Conservation (phyloP, 148 eudicot species). For the Nyssa sinensis region DNA sequence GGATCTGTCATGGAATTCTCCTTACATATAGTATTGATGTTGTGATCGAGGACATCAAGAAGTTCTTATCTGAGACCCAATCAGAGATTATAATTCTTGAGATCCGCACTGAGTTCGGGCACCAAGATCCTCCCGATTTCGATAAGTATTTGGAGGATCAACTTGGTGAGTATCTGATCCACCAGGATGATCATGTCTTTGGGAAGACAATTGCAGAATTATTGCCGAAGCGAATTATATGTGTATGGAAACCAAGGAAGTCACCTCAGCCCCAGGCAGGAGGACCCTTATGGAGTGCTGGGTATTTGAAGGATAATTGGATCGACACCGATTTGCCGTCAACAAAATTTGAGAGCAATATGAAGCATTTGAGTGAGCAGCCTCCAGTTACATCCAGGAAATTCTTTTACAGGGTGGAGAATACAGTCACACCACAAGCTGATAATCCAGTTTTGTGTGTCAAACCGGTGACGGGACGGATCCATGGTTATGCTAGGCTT, state of each 20-base stretch:
- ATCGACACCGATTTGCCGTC: constrained; percentile 83
- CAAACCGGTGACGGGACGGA: constrained; percentile 73
- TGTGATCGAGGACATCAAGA: constrained; percentile 63
- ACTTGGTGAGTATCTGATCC: constrained; percentile 71
- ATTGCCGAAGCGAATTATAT: constrained; percentile 72
- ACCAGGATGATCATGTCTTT: constrained; percentile 76
- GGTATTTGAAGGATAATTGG: constrained; percentile 84
- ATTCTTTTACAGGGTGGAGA: constrained; percentile 83
- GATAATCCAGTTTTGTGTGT: constrained; percentile 88
- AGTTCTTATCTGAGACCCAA: constrained; percentile 65
- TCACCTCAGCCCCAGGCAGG: constrained; percentile 51
- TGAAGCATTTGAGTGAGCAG: constrained; percentile 71
- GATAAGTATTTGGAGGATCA: constrained; percentile 64
- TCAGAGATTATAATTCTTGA: constrained; percentile 88
- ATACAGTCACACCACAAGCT: constrained; percentile 87
- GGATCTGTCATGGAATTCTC: constrained; percentile 82
- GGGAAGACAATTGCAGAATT: constrained; percentile 61
- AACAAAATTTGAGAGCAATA: constrained; percentile 84
- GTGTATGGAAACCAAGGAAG: constrained; percentile 87
- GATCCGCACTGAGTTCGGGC: constrained; percentile 85
- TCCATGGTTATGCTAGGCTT: constrained; percentile 68
- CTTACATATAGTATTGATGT: constrained; percentile 64
- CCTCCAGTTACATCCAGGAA: constrained; percentile 52
- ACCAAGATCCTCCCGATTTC: constrained; percentile 80
- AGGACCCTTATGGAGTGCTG: constrained; percentile 61